phyloP scores from a whole-genome alignment of 78 protist species.

The Dictyostelium capitatum region DNA sequence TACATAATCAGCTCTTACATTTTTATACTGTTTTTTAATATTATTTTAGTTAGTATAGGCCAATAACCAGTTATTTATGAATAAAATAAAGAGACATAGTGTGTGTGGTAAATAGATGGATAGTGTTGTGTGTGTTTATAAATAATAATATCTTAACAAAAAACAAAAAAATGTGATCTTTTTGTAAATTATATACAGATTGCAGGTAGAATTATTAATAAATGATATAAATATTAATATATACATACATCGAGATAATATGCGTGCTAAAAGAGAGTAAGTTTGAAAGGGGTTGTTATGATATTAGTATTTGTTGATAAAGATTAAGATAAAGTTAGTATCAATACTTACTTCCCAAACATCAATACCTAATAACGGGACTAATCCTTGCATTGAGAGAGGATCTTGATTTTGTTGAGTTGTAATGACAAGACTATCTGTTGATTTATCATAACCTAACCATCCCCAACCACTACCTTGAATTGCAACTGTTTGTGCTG shows the following conservation, averaged over 20 bases:
- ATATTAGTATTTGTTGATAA: no score
- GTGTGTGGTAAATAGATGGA: background rate
- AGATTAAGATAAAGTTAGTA: no score
- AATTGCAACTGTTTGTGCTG: constrained; percentile 89
- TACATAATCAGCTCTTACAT: constrained; percentile 92
- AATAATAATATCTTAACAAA: no score
- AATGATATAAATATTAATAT: background rate
- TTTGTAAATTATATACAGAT: no score
- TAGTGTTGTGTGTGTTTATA: background rate
- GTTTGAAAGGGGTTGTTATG: no score
- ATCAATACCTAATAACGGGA: constrained; percentile 93
- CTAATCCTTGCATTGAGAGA: constrained; percentile 76
- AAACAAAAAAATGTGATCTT: background rate
- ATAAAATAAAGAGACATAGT: background rate
- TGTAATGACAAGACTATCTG: constrained; percentile 57
- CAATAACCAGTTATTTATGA: background rate
- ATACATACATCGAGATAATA: constrained; percentile 86
- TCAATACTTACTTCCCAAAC: no score
- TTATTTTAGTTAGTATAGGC: background rate
- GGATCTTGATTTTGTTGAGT: constrained; percentile 92
- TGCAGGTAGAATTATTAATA: background rate
- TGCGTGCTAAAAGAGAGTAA: no score
- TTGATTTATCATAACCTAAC: constrained; percentile 87
- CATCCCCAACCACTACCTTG: constrained; percentile 96
- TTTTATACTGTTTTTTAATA: constrained; percentile 84